These are phyloP conservation scores for Melanogaster broomeanus DNA, from an alignment of 768 basidiomycete species.

Conservation along the genomic window DNA sequence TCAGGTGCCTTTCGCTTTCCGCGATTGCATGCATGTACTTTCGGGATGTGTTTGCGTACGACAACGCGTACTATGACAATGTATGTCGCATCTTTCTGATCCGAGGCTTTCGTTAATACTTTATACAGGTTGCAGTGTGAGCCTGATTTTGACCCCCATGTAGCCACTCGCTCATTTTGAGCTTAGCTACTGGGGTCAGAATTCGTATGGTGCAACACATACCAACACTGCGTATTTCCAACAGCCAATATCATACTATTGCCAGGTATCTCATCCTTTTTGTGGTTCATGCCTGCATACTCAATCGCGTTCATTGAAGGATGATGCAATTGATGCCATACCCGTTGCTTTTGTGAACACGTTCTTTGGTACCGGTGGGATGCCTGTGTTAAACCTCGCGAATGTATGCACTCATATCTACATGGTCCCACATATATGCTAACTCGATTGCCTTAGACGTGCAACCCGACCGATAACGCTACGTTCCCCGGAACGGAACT, in stretches of 20 bases:
- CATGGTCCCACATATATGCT: background rate
- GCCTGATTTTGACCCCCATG: slow-evolving; percentile 11
- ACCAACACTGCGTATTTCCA: slow-evolving; percentile 56
- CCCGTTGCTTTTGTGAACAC: slow-evolving; percentile 69
- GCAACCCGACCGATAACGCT: slow-evolving; percentile 40
- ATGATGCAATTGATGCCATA: slow-evolving; percentile 67
- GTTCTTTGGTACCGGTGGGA: slow-evolving; percentile 63
- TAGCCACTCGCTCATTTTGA: background rate
- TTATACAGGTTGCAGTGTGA: slow-evolving; percentile 55
- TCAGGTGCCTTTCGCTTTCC: slow-evolving; percentile 1
- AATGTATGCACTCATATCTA: slow-evolving; percentile 44
- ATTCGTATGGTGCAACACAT: slow-evolving; percentile 66
- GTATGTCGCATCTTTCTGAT: slow-evolving; percentile 38
- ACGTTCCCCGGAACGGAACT: slow-evolving; percentile 46
- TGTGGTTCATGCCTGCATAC: background rate
- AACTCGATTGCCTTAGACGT: slow-evolving; percentile 33
- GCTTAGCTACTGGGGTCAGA: slow-evolving; percentile 72
- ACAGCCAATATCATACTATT: slow-evolving; percentile 63
- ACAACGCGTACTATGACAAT: slow-evolving; percentile 63
- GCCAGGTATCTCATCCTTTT: slow-evolving; percentile 44
- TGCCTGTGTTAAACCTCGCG: slow-evolving; percentile 67
- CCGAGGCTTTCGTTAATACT: slow-evolving; percentile 4
- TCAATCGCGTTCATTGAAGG: slow-evolving; percentile 37
- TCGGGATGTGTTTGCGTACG: slow-evolving; percentile 43
- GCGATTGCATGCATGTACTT: slow-evolving; percentile 7